Percentiles rank a stretch among this genome's conserved stretches.
These are phyloP conservation scores for Triangularia verruculosa DNA, from an alignment of 2,329 filamentous ascomycete genomes.

Conservation along the genomic window DNA sequence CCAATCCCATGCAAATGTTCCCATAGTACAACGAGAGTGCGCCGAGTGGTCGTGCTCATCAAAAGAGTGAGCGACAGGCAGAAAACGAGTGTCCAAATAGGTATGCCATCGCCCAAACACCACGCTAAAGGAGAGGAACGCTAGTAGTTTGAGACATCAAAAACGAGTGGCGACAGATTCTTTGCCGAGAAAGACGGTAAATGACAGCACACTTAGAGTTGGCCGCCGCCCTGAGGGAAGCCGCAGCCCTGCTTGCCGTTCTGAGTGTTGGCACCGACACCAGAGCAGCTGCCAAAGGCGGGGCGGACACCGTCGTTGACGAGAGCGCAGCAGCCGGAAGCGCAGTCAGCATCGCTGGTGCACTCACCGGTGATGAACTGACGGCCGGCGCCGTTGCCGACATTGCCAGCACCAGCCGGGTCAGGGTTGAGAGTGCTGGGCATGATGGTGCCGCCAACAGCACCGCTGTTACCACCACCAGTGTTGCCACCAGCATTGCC, in stretches of 20 bases:
- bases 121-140: not conserved
- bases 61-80: not conserved
- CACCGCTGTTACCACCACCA: not conserved
- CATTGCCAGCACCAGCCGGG: constrained; percentile 34
- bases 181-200: not conserved
- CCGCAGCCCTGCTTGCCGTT: constrained; percentile 32
- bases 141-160: not conserved
- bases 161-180: not conserved
- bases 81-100: not conserved
- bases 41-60: not conserved
- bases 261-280: constrained; percentile 27
- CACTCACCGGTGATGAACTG: constrained; percentile 35
- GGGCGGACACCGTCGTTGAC: constrained; percentile 22
- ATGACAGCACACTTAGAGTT: not conserved
- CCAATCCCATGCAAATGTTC: not conserved
- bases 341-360: constrained; percentile 31
- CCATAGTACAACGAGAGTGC: not conserved
- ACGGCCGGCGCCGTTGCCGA: constrained; percentile 27
- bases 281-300: constrained; percentile 31
- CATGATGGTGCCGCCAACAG: constrained; percentile 9
- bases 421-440: constrained; percentile 21
- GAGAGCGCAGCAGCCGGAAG: constrained; percentile 31
- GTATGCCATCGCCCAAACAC: not conserved
- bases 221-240: constrained; percentile 24
- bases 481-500: not conserved